A percentile compares a stretch with the other conserved stretches of the same genome.
These are phyloP conservation scores for Setaria viridis DNA, from an alignment of 202 grass and related monocot species.

Conservation along the genomic window DNA sequence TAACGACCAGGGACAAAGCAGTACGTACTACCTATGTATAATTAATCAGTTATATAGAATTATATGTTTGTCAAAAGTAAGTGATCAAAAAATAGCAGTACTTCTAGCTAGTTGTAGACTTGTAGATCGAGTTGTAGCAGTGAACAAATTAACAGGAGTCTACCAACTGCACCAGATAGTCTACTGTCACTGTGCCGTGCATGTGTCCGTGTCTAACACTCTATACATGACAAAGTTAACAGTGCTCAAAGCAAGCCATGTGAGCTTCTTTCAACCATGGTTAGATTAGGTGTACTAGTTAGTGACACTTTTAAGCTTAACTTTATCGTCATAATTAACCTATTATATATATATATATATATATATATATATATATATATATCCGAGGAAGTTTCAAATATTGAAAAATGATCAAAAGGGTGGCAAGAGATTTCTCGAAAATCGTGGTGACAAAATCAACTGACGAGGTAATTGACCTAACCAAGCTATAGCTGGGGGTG, in stretches of 20 bases:
- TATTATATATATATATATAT: background rate
- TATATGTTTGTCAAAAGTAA: background rate
- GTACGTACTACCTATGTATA: background rate
- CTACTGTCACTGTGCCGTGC: background rate
- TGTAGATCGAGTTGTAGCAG: background rate
- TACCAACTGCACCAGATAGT: background rate
- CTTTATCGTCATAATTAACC: background rate
- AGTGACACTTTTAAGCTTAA: background rate
- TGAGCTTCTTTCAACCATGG: background rate
- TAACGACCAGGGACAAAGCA: background rate
- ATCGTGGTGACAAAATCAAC: too few relatives aligned
- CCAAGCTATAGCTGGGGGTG: too few relatives aligned
- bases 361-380: background rate
- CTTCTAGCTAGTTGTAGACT: background rate
- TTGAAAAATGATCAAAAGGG: too few relatives aligned
- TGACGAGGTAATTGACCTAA: too few relatives aligned
- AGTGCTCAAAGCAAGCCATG: background rate
- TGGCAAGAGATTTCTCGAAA: too few relatives aligned
- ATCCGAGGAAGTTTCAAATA: background rate
- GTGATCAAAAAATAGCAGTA: background rate
- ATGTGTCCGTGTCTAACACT: background rate
- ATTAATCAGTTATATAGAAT: background rate
- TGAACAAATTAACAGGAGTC: slow-evolving; percentile 12
- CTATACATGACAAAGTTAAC: background rate
- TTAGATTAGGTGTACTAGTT: background rate